Evolutionary conservation across 2,329 filamentous ascomycete species (phyloP), one percentile per base, ranked within the genome.

Genomic region (Delphinella strobiligena): DNA sequence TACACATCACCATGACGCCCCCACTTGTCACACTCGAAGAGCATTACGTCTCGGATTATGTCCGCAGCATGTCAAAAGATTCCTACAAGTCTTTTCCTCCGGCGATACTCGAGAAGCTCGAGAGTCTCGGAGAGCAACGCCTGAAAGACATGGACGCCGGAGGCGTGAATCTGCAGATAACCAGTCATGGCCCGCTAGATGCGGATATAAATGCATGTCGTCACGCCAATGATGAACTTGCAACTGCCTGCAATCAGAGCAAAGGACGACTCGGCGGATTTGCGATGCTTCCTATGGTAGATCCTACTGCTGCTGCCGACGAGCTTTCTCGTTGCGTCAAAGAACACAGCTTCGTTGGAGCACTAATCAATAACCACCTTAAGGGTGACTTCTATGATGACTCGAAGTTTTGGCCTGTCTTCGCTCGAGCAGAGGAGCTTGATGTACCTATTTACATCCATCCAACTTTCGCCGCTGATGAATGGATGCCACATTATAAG

Each of bases 401-500:
- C 30, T 36, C 40, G 1, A 33, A 43, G 11, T 55, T 56, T 49
- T 58, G 56, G 50, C 46, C 47, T 7, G 45, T 54, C n/a, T 54
- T 51, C 30, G 46, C 24, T 3, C 41, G 36, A 24, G 53, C 48
- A 33, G 54, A 62, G 37, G 58, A 63, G 15, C 57, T 74, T 0
- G 63, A 70, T 41, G 66, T 71, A 1, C 66, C 69, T 0, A 55
- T 72, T 16, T 74, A 74, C 47, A 57, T 74, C 17, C 70, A 74
- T 43, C 69, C 69, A 5, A 62, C 61, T 0, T 63, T 58, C 48
- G 56, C 64, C 16, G 57, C 57, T 17, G 59, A 54, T 31, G 53
- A 51, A 38, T 61, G 50, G 60, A 61, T 42, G 48, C 59, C 27
- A 50, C 59, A 38, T 48, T 68, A 61, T 56, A 22, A 27, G 15